These are phyloP conservation scores for Candida nemodendra DNA, from an alignment of 805 yeast genomes.

Conservation along the genomic window DNA sequence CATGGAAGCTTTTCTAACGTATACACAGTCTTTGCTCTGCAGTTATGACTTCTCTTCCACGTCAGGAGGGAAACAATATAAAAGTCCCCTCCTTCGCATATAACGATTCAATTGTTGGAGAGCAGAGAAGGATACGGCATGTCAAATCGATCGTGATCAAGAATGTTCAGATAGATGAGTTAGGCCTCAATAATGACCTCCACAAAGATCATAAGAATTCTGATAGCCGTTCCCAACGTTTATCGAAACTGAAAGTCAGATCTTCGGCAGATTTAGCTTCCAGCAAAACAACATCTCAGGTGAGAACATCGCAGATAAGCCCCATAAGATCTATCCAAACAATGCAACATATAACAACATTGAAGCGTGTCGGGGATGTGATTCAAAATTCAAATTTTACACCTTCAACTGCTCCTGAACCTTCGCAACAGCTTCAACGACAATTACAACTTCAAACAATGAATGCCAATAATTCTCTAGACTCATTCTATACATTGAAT, in stretches of 20 bases:
- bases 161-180: slow-evolving; percentile 13
- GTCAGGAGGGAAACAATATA: slow-evolving; percentile 8
- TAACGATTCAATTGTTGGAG: too few relatives aligned
- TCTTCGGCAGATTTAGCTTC: slow-evolving; percentile 13
- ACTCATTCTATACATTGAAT: slow-evolving; percentile 38
- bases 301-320: too few relatives aligned
- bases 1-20: too few relatives aligned
- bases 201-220: too few relatives aligned
- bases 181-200: neutral
- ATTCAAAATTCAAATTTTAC: slow-evolving; percentile 6
- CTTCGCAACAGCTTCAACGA: slow-evolving; percentile 22
- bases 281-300: too few relatives aligned
- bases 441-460: slow-evolving; percentile 31
- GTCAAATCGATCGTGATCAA: slow-evolving; percentile 19
- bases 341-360: slow-evolving; percentile 3
- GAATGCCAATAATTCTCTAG: slow-evolving; percentile 29
- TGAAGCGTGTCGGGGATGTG: slow-evolving; percentile 15
- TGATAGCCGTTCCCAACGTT: too few relatives aligned
- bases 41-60: slow-evolving; percentile 24
- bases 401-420: slow-evolving; percentile 4
- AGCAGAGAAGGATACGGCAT: slow-evolving; percentile 28
- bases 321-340: neutral
- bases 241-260: slow-evolving; percentile 9
- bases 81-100: too few relatives aligned
- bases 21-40: too few relatives aligned